Conservation (phyloP, 169 alveolate genomes). For the Perkinsus chesapeaki region DNA sequence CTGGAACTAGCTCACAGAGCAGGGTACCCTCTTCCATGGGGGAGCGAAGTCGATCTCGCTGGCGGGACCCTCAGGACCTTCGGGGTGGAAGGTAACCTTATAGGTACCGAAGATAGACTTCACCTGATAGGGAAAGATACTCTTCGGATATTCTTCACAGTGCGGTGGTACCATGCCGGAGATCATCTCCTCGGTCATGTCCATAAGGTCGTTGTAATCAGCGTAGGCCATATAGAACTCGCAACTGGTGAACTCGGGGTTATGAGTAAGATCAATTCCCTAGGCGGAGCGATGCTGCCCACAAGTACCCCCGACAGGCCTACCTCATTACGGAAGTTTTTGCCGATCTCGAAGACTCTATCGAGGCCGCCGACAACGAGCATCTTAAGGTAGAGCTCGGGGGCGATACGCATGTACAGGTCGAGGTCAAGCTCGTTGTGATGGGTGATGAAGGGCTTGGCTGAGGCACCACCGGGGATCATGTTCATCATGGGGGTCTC, state of each 20-base stretch:
- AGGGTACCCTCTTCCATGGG: conserved; percentile 87
- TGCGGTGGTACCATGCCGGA: conserved; percentile 51
- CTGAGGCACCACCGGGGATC: conserved; percentile 95
- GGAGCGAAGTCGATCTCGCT: conserved; percentile 94
- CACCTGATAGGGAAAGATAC: too few species aligned
- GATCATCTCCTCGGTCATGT: conserved; percentile 90
- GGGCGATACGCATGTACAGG: conserved; percentile 96
- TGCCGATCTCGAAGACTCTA: conserved; percentile 95
- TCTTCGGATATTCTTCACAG: too few species aligned
- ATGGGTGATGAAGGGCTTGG: conserved; percentile 95
- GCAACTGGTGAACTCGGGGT: conserved; percentile 98
- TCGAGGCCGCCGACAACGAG: conserved; percentile 95
- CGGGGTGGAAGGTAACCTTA: conserved; percentile 88
- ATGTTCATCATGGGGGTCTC: conserved; percentile 98
- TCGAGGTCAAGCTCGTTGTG: conserved; percentile 93
- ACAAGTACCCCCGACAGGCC: not conserved
- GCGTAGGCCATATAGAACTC: conserved; percentile 97
- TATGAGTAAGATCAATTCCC: conserved; percentile 94
- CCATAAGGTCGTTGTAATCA: conserved; percentile 92
- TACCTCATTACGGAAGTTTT: conserved; percentile 95
- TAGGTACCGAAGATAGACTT: conserved; percentile 79
- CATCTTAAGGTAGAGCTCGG: conserved; percentile 95
- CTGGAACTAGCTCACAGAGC: conserved; percentile 50
- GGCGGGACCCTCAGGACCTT: conserved; percentile 80
- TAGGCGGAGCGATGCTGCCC: not conserved